These are phyloP conservation scores for Casuarina glauca DNA, from an alignment of 306 rosid species.

Conservation along the genomic window DNA sequence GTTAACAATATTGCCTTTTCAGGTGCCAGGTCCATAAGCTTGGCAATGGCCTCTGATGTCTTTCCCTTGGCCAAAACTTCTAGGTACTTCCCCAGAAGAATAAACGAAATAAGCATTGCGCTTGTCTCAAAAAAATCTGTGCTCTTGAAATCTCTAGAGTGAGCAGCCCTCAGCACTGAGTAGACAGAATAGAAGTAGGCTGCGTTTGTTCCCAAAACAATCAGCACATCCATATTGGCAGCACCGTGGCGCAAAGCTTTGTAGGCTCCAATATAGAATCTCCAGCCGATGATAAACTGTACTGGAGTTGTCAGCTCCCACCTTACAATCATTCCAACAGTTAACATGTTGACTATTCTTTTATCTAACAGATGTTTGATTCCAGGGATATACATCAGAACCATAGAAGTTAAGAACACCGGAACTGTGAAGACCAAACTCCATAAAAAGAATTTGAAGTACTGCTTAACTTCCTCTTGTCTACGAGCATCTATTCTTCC, in stretches of 20 bases:
- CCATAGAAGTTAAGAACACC: slow-evolving; percentile 76
- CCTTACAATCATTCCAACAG: slow-evolving; percentile 57
- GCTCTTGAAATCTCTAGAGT: slow-evolving; percentile 51
- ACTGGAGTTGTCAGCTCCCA: slow-evolving; percentile 72
- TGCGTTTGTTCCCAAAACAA: slow-evolving; percentile 82
- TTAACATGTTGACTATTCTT: slow-evolving; percentile 61
- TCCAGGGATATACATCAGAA: slow-evolving; percentile 70
- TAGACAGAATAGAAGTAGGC: slow-evolving; percentile 90
- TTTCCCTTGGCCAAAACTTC: slow-evolving; percentile 83
- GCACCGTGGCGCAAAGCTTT: slow-evolving; percentile 65
- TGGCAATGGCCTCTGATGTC: slow-evolving; percentile 84
- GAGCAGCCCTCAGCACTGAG: slow-evolving; percentile 56
- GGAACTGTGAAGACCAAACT: slow-evolving; percentile 68
- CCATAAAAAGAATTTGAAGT: slow-evolving; percentile 56
- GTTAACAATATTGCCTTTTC: slow-evolving; percentile 56
- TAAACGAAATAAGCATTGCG: slow-evolving; percentile 76
- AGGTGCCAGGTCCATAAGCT: slow-evolving; percentile 76
- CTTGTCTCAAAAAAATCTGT: slow-evolving; percentile 87
- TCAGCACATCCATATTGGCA: slow-evolving; percentile 83
- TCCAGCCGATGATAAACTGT: slow-evolving; percentile 67
- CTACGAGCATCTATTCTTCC: slow-evolving; percentile 48
- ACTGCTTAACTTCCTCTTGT: slow-evolving; percentile 52
- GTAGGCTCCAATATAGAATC: slow-evolving; percentile 71
- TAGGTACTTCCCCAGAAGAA: slow-evolving; percentile 75
- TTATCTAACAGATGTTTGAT: slow-evolving; percentile 46